A percentile compares a stretch with the other conserved stretches of the same genome.
Evolutionary conservation across 2,329 filamentous ascomycete genomes (phyloP).

Genomic region (Fusarium decemcellulare): DNA sequence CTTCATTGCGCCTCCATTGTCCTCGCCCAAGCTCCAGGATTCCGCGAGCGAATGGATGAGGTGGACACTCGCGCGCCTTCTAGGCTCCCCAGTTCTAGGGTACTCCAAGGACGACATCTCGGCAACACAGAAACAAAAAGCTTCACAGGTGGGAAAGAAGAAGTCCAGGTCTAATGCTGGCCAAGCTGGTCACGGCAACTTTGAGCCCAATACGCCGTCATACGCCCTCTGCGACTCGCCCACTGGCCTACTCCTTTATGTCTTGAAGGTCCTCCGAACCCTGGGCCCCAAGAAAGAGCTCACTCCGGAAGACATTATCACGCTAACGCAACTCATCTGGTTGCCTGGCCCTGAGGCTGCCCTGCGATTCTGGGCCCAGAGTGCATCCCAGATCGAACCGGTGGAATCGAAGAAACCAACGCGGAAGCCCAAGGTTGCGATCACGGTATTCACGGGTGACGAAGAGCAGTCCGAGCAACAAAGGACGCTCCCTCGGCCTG

Average conservation of each 20-base stretch:
- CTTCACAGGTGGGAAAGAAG: constrained; percentile 20
- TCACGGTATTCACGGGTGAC: constrained; percentile 64
- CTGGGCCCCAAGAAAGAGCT: constrained; percentile 59
- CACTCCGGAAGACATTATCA: constrained; percentile 68
- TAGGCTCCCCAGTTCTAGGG: constrained; percentile 66
- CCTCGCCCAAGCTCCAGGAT: constrained; percentile 60
- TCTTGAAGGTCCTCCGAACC: constrained; percentile 62
- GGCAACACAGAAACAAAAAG: constrained; percentile 51
- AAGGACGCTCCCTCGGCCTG: constrained; percentile 41
- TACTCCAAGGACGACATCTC: constrained; percentile 68
- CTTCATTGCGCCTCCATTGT: constrained; percentile 70
- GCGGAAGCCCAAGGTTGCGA: constrained; percentile 57
- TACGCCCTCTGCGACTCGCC: constrained; percentile 76
- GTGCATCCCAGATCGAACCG: constrained; percentile 53
- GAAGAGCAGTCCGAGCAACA: constrained; percentile 36
- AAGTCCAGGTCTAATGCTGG: constrained; percentile 43
- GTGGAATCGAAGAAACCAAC: constrained; percentile 37
- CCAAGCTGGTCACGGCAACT: constrained; percentile 48
- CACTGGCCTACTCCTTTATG: constrained; percentile 68
- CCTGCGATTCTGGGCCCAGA: constrained; percentile 69
- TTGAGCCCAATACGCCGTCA: constrained; percentile 68
- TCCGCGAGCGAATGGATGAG: constrained; percentile 67
- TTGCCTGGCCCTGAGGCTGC: constrained; percentile 75
- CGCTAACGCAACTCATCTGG: constrained; percentile 74
- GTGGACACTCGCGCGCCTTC: constrained; percentile 67